Conservation (phyloP, 495 filamentous ascomycete species). For the Xylaria curta region DNA sequence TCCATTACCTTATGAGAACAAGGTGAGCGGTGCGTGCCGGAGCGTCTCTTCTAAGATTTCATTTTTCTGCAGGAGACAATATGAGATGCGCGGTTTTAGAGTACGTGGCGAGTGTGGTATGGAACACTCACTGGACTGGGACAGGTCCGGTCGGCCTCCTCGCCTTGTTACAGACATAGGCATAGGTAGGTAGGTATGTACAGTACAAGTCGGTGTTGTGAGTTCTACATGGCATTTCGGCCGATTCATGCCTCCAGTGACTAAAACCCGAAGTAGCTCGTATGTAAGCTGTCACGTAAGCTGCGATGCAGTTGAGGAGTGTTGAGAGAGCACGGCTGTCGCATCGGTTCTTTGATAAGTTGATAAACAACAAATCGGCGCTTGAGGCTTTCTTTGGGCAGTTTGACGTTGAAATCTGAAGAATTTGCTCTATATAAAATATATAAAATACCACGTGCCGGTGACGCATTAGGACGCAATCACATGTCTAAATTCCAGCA, state of each 20-base stretch:
- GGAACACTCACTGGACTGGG: not conserved
- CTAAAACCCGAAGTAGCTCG: not conserved
- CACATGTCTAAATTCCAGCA: slow-evolving; percentile 34
- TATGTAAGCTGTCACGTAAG: not conserved
- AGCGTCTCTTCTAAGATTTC: slow-evolving; percentile 8
- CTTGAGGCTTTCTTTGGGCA: not conserved
- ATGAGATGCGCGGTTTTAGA: slow-evolving; percentile 5
- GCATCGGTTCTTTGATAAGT: not conserved
- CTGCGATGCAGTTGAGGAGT: not conserved
- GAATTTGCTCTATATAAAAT: not conserved
- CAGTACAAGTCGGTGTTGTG: not conserved
- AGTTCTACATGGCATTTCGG: not conserved
- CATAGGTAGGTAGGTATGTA: not conserved
- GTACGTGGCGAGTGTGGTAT: slow-evolving; percentile 10
- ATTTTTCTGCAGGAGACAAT: not conserved
- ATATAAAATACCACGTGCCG: slow-evolving; percentile 27
- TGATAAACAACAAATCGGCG: not conserved
- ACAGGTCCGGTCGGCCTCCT: not conserved
- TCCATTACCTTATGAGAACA: slow-evolving; percentile 23
- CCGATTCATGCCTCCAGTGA: not conserved
- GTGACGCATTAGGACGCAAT: slow-evolving; percentile 28
- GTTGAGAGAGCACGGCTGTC: not conserved
- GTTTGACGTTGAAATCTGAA: slow-evolving; percentile 2
- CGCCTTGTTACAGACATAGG: not conserved
- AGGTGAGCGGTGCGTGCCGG: slow-evolving; percentile 7